Conservation (phyloP, 2,329 filamentous ascomycete genomes). For the Cladosporium halotolerans region DNA sequence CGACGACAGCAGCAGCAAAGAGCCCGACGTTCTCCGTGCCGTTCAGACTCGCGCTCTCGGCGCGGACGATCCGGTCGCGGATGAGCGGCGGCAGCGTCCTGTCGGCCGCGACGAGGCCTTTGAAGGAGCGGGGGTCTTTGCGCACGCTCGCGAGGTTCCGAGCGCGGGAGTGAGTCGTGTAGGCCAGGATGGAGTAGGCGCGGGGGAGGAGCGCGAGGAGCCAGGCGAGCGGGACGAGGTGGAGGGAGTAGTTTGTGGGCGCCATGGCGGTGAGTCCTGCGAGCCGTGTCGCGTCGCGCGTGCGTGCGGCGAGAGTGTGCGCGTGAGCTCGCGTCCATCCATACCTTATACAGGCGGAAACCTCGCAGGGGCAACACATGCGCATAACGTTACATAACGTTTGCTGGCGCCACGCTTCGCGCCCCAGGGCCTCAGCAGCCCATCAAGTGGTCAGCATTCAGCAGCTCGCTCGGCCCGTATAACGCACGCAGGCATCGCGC, state of each 20-base stretch:
- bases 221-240: slow-evolving; percentile 29
- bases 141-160: background rate
- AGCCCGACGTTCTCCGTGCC: slow-evolving; percentile 36
- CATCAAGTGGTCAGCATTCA: too few species aligned
- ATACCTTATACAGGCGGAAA: too few species aligned
- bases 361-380: too few species aligned
- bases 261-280: too few species aligned
- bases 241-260: slow-evolving; percentile 17
- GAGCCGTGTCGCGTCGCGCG: too few species aligned
- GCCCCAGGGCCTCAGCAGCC: too few species aligned
- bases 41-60: slow-evolving; percentile 33
- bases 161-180: background rate
- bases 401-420: too few species aligned
- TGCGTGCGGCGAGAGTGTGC: too few species aligned
- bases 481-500: too few species aligned
- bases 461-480: too few species aligned
- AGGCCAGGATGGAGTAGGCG: slow-evolving; percentile 17
- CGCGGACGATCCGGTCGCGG: slow-evolving; percentile 25
- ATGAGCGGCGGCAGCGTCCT: background rate
- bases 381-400: too few species aligned
- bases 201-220: slow-evolving; percentile 31
- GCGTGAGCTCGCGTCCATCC: too few species aligned
- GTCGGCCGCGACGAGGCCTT: background rate
- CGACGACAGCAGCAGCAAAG: slow-evolving; percentile 34
- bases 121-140: background rate